Evolutionary conservation across 108 stramenopile species (phyloP).

Genomic region (Phaeodactylum tricornutum): DNA sequence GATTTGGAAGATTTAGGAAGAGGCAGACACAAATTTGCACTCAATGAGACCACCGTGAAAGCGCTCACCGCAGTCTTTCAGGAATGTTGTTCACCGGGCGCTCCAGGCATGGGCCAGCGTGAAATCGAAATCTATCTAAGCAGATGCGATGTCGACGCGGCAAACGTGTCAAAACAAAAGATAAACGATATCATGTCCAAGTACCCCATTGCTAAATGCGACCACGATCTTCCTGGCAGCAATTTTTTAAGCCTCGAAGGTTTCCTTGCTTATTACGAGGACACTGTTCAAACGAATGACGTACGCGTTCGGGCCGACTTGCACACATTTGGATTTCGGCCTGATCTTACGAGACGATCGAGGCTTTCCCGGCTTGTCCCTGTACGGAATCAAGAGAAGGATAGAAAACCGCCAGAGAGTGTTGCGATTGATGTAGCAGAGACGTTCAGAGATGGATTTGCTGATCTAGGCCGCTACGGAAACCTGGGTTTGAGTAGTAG

Average conservation of each 20-base stretch:
- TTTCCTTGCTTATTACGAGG: slow-evolving; percentile 84
- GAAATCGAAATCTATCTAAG: slow-evolving; percentile 67
- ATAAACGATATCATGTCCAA: slow-evolving; percentile 72
- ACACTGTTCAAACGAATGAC: slow-evolving; percentile 56
- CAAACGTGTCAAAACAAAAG: slow-evolving; percentile 43
- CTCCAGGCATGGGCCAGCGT: slow-evolving; percentile 47
- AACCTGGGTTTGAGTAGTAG: slow-evolving; percentile 28
- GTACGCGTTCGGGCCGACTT: slow-evolving; percentile 49
- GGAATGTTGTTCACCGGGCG: slow-evolving; percentile 41
- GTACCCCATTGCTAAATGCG: slow-evolving; percentile 33
- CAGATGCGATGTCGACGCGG: slow-evolving; percentile 47
- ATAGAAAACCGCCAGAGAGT: slow-evolving; percentile 34
- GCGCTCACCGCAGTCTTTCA: slow-evolving; percentile 53
- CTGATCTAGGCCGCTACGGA: slow-evolving; percentile 24
- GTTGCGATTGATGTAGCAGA: slow-evolving; percentile 52
- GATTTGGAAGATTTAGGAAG: slow-evolving; percentile 44
- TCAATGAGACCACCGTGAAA: slow-evolving; percentile 31
- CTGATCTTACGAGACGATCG: slow-evolving; percentile 57
- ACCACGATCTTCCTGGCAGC: slow-evolving; percentile 2
- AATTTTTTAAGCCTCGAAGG: slow-evolving; percentile 60
- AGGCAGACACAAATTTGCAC: slow-evolving; percentile 31
- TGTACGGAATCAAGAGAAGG: neutral
- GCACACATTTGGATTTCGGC: slow-evolving; percentile 68
- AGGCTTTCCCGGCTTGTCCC: slow-evolving; percentile 16
- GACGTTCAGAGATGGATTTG: slow-evolving; percentile 8